Evolutionary conservation across 2,329 filamentous ascomycete species (phyloP).

Genomic region (Pseudogymnoascus sp.): DNA sequence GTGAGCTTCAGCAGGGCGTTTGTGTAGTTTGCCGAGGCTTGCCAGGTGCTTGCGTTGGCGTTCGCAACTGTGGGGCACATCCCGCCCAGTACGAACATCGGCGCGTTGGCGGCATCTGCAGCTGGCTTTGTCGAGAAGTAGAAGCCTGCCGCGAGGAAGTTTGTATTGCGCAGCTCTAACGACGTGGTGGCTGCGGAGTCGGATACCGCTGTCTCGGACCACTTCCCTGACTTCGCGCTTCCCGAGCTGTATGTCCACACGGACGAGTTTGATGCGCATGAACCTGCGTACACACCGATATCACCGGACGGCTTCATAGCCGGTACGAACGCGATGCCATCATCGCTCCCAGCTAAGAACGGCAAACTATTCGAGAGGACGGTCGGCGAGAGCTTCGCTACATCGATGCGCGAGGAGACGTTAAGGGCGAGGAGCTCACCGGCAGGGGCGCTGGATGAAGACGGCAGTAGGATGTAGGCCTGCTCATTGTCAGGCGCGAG

Average conservation of each 20-base stretch:
- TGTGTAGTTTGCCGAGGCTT: conserved; percentile 65
- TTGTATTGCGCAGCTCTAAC: conserved; percentile 36
- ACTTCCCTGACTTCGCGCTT: conserved; percentile 36
- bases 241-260: conserved; percentile 59
- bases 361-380: conserved; percentile 47
- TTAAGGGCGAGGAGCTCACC: conserved; percentile 55
- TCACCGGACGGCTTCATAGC: conserved; percentile 58
- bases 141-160: conserved; percentile 44
- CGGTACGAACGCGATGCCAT: conserved; percentile 54
- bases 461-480: conserved; percentile 59
- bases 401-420: conserved; percentile 47
- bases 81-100: conserved; percentile 58
- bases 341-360: conserved; percentile 45
- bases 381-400: conserved; percentile 37
- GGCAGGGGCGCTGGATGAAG: conserved; percentile 27
- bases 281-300: conserved; percentile 65
- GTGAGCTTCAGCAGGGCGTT: conserved; percentile 66
- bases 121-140: conserved; percentile 24
- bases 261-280: conserved; percentile 50
- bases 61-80: conserved; percentile 63
- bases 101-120: conserved; percentile 24
- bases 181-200: conserved; percentile 27
- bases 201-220: conserved; percentile 44
- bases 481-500: conserved; percentile 41
- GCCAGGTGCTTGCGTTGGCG: conserved; percentile 45